Base-by-base conservation (phyloP, 1,284 basidiomycete species). In the Binderoboletus segoi region DNA sequence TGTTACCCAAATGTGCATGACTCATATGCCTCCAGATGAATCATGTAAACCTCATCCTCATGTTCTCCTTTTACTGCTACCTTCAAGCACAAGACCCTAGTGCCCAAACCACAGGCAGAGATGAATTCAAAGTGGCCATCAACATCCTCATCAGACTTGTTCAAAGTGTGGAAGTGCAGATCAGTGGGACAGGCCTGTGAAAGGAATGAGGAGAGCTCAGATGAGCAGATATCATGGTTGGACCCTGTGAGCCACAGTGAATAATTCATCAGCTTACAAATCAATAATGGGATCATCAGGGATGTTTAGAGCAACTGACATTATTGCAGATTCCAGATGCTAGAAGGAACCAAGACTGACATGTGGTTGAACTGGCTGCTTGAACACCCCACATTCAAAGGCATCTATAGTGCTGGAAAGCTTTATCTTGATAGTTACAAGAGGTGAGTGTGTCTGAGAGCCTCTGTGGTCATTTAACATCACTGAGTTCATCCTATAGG, bases 351-450 rank as follows among this genome's bases (percentile, higher is more conserved):
- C 5, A 80, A 77, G 45, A 81, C 88, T 66, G 66, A 73, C 23
- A 77, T 72, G 3, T 92, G 85, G 79, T 57, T 84, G 24, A 64
- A 77, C 4, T 75, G 84, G 20, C 66, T 91, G 21, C 78, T 89
- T 44, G 72, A 71, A 2, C 82, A 92, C 62, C 86, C 85, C 0
- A 77, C 80, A 4, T 88, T 93, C 74, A 82, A 80, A 65, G 73
- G 75, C 13, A 93, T 91, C 0, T 88, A 86, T 64, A 89, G 86
- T 66, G 83, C 82, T 0, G 85, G 90, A 26, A 73, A 87, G 28
- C 72, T 92, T 43, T 93, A 93, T 63, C 63, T 92, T 11, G 89
- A 92, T 61, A 88, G 85, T 58, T 93, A 93, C 62, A 88, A 90
- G 64, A 76, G 87, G 86, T 83, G 45, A 51, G 77, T 49, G 12